Evolutionary conservation across 2,329 filamentous ascomycete genomes (phyloP).

Genomic region (Ophiocordyceps camponoti-floridani): DNA sequence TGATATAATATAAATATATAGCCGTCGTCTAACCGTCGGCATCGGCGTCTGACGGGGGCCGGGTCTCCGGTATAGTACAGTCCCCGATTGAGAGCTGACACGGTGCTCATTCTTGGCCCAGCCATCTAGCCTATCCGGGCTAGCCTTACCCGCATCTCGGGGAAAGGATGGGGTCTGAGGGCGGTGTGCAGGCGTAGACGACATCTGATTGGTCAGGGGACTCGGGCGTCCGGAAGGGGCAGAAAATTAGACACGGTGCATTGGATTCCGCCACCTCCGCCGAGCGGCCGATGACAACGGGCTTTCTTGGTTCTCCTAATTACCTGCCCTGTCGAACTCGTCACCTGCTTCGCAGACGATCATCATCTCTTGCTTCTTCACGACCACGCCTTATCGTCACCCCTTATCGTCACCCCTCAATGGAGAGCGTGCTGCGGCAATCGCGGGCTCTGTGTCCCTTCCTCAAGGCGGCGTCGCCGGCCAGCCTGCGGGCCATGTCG

Average conservation of each 20-base stretch:
- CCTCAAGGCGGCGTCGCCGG: slow-evolving; percentile 82
- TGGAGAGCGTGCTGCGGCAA: slow-evolving; percentile 91
- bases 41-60: no score
- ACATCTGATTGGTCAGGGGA: not conserved
- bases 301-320: not conserved
- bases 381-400: no score
- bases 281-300: not conserved
- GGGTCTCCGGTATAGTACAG: no score
- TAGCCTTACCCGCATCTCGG: not conserved
- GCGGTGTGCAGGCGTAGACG: not conserved
- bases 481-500: slow-evolving; percentile 77
- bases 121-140: no score
- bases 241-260: not conserved
- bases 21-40: no score
- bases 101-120: not conserved
- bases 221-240: not conserved
- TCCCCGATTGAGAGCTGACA: no score
- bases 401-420: slow-evolving; percentile 17
- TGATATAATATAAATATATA: no score
- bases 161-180: not conserved
- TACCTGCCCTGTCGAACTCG: no score
- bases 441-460: slow-evolving; percentile 96
- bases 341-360: no score
- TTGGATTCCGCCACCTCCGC: not conserved
- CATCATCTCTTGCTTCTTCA: not conserved